Percentiles rank a stretch among this genome's conserved stretches.
Conservation (phyloP, 495 filamentous ascomycete genomes). For the Lindgomyces ingoldianus region DNA sequence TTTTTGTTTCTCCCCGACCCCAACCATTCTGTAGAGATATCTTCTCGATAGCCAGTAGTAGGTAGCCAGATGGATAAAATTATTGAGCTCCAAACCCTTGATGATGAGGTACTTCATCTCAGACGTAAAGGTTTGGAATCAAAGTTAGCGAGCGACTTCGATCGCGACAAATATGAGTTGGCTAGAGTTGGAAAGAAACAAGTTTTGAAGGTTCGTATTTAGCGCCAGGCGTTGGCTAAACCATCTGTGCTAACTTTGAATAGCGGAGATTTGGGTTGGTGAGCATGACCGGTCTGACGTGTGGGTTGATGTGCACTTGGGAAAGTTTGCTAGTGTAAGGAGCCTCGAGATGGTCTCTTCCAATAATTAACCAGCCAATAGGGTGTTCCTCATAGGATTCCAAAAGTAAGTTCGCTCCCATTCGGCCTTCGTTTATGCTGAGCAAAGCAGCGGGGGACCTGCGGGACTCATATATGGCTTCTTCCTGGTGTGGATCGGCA, state of each 20-base stretch:
- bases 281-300: conserved; percentile 30
- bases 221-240: neutral
- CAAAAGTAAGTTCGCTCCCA: conserved; percentile 13
- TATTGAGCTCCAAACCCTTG: conserved; percentile 23
- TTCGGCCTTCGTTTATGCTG: neutral
- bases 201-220: conserved; percentile 21
- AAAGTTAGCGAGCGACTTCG: conserved; percentile 15
- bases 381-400: conserved; percentile 21
- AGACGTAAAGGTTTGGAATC: conserved; percentile 10
- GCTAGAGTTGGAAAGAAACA: conserved; percentile 25
- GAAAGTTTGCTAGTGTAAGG: conserved; percentile 30
- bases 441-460: conserved; percentile 24
- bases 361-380: conserved; percentile 1
- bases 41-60: too few species aligned
- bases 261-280: conserved; percentile 30
- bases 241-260: neutral
- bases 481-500: conserved; percentile 24
- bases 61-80: conserved; percentile 34
- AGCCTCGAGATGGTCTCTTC: neutral
- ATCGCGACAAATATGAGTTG: conserved; percentile 26
- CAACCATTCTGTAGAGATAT: too few species aligned
- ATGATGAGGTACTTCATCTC: conserved; percentile 15
- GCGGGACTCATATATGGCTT: conserved; percentile 31
- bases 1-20: neutral
- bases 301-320: conserved; percentile 33